Evolutionary conservation across 2,329 filamentous ascomycete genomes (phyloP), one percentile per base, ranked within the genome.

Genomic region (Beauveria brongniartii): DNA sequence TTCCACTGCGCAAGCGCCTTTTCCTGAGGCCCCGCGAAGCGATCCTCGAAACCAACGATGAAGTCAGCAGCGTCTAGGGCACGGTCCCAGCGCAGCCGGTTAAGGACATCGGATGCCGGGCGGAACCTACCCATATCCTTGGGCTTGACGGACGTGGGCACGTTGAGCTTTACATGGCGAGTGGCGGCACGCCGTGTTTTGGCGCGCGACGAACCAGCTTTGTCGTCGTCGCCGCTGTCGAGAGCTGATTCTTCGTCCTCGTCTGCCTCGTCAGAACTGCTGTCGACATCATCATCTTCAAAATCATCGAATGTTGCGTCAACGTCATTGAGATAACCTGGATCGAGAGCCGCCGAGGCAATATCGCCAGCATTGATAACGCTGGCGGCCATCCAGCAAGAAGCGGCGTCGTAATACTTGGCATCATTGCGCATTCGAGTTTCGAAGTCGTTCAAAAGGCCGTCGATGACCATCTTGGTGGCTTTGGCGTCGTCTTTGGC

Each of bases 41-140:
- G 76, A 68, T 87, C 84, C 65, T 84, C 80, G 65, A 87, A 87
- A 1, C 83, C 84, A 54, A 87, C 76, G 5, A 86, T 64, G 64
- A 80, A 85, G 63, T 85, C 79, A 22, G 70, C 70, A 52, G 76
- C 74, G 65, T 85, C 77, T 46, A 84, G 73, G 20, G 69, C 71
- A n/a, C 76, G 71, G 64, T 87, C 83, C 83, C 84, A 86, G 22
- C 82, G 80, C 52, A 87, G 73, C 18, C 84, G 77, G 64, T 80
- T 83, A 60, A 87, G 77, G 12, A 85, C 81, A 65, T 87, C 84
- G 16, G 77, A 71, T 14, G 83, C 82, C 1, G 81, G 78, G 30
- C 84, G 79, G 62, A 87, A 77, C 65, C 80, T 83, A 68, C 75
- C 64, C 72, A 70, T 61, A 16, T 74, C 61, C 63, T 71, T 56